Base-by-base conservation (phyloP, 345 rosid species). In the Brassica cretica region DNA sequence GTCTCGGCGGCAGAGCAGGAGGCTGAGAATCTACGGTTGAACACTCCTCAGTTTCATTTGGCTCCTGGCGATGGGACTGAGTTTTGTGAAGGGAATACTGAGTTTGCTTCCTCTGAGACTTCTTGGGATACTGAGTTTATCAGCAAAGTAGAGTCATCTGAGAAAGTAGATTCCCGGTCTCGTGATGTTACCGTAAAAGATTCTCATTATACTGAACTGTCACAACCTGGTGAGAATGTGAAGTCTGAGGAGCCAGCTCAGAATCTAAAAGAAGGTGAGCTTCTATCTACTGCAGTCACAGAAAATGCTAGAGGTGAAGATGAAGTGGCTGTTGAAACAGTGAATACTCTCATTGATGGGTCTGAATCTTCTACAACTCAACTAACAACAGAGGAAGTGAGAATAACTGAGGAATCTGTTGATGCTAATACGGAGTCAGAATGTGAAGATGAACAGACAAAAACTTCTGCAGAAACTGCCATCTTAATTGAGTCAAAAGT, bases 31-130 rank as follows among this genome's bases (percentile, higher is more conserved):
- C 78, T 89, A 75, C 86, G 86, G 76, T 76, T 88, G 60, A 78
- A 81, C 64, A 90, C 87, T 29, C 93, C 97, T 76, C 94, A 85
- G 75, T 88, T 91, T 79, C 97, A 90, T 87, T 79, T 93, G n/a
- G 96, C 94, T 11, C 93, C 89, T 2, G 93, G 88, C 33, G 89
- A 91, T 61, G 93, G 82, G 2, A 69, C 93, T n/a, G 93, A 84
- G 12, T 87, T 86, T 68, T 86, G 88, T 78, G 89, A 86, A 73
- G 91, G 82, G 53, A 86, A 74, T 66, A 86, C 82, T 16, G 96
- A 89, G 66, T 88, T 88, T 80, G 83, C 79, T 74, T 76, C 87
- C 7, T 88, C 84, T 58, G 90, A 84, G 74, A 80, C 86, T 80
- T 75, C 68, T 0, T 88, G 88, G 92, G 87, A 79, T 44, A 73